Conservation (phyloP, 805 yeast species). For the Candida koratica region DNA sequence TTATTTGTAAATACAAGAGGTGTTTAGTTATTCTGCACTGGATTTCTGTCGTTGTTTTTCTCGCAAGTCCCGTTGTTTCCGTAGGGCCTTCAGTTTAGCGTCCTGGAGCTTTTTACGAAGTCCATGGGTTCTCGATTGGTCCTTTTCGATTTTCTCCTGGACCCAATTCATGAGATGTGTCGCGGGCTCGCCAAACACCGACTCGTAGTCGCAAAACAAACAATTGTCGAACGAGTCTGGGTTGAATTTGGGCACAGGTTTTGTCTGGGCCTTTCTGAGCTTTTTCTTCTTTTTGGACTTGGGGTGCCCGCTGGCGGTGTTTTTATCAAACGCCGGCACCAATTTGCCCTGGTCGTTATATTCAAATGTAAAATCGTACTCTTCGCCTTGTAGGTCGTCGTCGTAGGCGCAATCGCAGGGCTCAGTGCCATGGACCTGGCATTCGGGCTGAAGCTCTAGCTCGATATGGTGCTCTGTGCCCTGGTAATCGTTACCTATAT, state of each 20-base stretch:
- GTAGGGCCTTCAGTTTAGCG: conserved; percentile 34
- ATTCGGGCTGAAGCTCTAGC: conserved; percentile 36
- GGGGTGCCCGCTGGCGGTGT: conserved; percentile 7
- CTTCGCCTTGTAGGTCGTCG: conserved; percentile 31
- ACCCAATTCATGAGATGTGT: conserved; percentile 49
- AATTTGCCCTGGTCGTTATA: conserved; percentile 39
- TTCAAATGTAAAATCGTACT: conserved; percentile 44
- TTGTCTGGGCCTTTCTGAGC: conserved; percentile 8
- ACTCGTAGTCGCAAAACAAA: conserved; percentile 51
- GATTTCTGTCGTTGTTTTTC: conserved; percentile 4
- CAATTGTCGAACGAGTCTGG: conserved; percentile 24
- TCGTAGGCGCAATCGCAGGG: conserved; percentile 24
- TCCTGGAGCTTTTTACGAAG: conserved; percentile 35
- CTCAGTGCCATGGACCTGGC: conserved; percentile 25
- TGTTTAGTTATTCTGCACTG: background rate
- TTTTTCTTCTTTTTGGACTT: conserved; percentile 22
- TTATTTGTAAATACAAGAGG: background rate
- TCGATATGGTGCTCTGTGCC: conserved; percentile 39
- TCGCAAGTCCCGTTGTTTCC: conserved; percentile 17
- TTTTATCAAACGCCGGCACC: conserved; percentile 33
- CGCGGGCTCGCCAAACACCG: conserved; percentile 49
- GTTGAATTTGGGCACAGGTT: conserved; percentile 7
- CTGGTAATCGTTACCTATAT: conserved; percentile 35
- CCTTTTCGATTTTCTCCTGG: conserved; percentile 30
- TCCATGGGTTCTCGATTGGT: conserved; percentile 30